Conservation (phyloP, 495 filamentous ascomycete species). For the Tuber microsphaerosporum region DNA sequence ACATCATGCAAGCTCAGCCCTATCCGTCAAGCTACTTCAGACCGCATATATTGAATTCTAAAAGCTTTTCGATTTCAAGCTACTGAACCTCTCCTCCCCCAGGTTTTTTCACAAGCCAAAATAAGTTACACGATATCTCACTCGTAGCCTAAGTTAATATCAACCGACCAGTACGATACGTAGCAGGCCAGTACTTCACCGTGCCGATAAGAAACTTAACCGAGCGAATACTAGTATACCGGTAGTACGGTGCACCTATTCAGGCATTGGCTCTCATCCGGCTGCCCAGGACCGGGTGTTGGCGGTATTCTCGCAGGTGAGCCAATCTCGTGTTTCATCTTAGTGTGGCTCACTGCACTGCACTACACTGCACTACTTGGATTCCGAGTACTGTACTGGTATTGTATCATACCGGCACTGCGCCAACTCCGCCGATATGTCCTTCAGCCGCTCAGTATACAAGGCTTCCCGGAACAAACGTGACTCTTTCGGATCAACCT, state of each 20-base stretch:
- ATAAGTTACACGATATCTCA: not conserved
- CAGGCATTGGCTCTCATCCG: not conserved
- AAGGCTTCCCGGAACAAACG: not conserved
- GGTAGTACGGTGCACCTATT: not conserved
- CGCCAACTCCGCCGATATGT: not conserved
- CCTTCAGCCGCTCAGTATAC: not conserved
- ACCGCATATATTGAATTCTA: not conserved
- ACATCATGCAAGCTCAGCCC: not conserved
- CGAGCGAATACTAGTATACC: not conserved
- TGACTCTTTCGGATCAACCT: not conserved
- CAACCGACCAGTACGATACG: not conserved
- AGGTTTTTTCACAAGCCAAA: not conserved
- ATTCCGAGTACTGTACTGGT: too few relatives aligned
- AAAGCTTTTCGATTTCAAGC: not conserved
- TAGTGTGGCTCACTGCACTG: not conserved
- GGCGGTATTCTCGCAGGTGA: not conserved
- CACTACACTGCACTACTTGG: not conserved
- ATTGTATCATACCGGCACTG: not conserved
- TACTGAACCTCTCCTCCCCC: not conserved
- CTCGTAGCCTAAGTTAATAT: not conserved
- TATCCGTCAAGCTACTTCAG: not conserved
- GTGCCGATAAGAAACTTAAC: not conserved
- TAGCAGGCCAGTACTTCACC: not conserved
- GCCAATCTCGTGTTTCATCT: not conserved
- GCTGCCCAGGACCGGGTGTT: not conserved